These are phyloP conservation scores for Pharus latifolius DNA, from an alignment of 176 grass and related monocot genomes.

Conservation along the genomic window DNA sequence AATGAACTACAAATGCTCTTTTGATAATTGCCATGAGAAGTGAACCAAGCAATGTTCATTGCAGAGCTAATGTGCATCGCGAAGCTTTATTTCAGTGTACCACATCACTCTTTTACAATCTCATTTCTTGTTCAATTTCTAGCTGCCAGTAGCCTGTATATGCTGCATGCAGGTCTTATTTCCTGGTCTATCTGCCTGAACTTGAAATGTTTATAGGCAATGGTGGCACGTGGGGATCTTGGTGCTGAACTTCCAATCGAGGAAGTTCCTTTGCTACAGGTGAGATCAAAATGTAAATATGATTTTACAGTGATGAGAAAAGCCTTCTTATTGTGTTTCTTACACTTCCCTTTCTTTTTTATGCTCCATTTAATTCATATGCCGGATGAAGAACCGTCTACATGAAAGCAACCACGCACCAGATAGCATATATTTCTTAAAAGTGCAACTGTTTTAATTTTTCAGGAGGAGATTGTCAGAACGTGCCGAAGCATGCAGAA, in stretches of 20 bases:
- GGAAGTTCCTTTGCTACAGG: constrained; percentile 94
- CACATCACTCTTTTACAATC: background rate
- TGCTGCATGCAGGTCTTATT: background rate
- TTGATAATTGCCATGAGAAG: background rate
- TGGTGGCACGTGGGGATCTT: constrained; percentile 96
- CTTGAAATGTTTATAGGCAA: constrained; percentile 60
- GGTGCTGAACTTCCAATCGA: constrained; percentile 98
- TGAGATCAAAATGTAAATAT: constrained; percentile 15
- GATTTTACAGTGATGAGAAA: background rate
- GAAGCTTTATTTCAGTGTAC: background rate
- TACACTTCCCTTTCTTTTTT: background rate
- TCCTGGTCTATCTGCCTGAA: constrained; percentile 2
- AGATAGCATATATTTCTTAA: background rate
- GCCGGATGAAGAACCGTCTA: background rate
- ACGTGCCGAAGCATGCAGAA: constrained; percentile 83
- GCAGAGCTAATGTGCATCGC: background rate
- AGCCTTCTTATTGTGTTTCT: background rate
- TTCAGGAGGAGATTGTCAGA: constrained; percentile 81
- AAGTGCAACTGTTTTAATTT: background rate
- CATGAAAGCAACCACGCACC: background rate
- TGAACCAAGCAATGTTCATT: background rate
- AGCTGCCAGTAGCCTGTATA: background rate
- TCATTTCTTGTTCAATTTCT: background rate
- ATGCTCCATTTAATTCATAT: background rate
- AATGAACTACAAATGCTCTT: too few species aligned